Evolutionary conservation across 306 rosid species (phyloP), one percentile per base, ranked within the genome.

Genomic region (Pterocarpus macrocarpus): DNA sequence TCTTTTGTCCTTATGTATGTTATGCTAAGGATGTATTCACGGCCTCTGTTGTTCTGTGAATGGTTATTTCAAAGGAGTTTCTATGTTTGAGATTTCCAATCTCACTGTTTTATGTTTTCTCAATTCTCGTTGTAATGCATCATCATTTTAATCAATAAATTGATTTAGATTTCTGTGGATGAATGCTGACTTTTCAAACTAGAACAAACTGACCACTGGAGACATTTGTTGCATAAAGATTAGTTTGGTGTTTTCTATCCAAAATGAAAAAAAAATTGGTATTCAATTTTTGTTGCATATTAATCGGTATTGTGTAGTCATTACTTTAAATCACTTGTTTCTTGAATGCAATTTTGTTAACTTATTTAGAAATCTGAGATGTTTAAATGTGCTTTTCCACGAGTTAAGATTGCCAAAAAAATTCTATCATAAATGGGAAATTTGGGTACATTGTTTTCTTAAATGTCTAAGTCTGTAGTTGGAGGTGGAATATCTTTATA

Each of bases 311-410:
- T 30, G 50, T 68, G 68, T 64, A 66, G 65, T 38, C 75, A 44
- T 80, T 71, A 53, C 69, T 62, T 65, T 65, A 53, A 75, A 57
- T 76, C 38, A 57, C 66, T 45, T 28, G 7, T 65, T 66, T 81
- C 61, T 65, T 76, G 4, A 49, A 71, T 77, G 16, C 57, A 50
- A 11, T 56, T 80, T 70, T 47, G 58, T 28, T n/a, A 63, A 76
- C 28, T 12, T 43, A 35, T 49, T 56, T 30, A 28, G 64, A 22
- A 33, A n/a, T 13, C 35, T 15, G 55, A 45, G 34, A 41, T 56
- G 30, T 45, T 22, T 22, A 22, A 22, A 22, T 22, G 28, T 22
- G 28, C 28, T 22, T 22, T 22, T 22, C 28, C 28, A 22, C 28
- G 28, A 22, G 69, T 22, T 10, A 8, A 58, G 49, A 15, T 58